phyloP scores from a whole-genome alignment of 257 asterid genomes.

The Solanum pinnatisectum region DNA sequence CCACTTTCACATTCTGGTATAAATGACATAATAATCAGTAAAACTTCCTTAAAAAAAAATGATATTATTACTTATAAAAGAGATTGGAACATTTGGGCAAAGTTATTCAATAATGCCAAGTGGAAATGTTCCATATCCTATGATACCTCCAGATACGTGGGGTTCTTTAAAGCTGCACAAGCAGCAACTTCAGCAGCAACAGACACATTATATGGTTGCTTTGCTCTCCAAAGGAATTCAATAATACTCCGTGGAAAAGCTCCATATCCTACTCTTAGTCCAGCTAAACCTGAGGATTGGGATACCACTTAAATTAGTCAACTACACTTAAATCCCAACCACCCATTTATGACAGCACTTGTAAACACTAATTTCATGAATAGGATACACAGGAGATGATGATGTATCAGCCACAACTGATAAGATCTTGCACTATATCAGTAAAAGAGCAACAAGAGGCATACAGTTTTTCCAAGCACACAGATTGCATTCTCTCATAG shows the following conservation, averaged over 20 bases:
- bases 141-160: conserved; percentile 73
- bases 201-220: conserved; percentile 95
- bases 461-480: neutral
- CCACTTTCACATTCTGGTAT: conserved; percentile 77
- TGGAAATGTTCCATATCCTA: neutral
- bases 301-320: neutral
- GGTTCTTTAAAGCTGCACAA: conserved; percentile 82
- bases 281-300: conserved; percentile 69
- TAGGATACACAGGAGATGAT: neutral
- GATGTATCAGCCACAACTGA: neutral
- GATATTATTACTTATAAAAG: neutral
- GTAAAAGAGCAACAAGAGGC: neutral
- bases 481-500: neutral
- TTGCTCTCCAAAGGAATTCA: conserved; percentile 92
- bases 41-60: neutral
- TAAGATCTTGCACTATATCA: neutral
- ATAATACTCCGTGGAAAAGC: conserved; percentile 90
- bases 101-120: neutral
- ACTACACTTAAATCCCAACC: neutral
- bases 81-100: neutral
- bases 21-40: conserved; percentile 6
- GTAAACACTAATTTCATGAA: neutral
- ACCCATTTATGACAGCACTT: neutral
- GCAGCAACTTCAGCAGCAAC: conserved; percentile 98
- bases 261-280: conserved; percentile 92